Conservation (phyloP, 2,329 filamentous ascomycete species). For the Penicillium sp. region DNA sequence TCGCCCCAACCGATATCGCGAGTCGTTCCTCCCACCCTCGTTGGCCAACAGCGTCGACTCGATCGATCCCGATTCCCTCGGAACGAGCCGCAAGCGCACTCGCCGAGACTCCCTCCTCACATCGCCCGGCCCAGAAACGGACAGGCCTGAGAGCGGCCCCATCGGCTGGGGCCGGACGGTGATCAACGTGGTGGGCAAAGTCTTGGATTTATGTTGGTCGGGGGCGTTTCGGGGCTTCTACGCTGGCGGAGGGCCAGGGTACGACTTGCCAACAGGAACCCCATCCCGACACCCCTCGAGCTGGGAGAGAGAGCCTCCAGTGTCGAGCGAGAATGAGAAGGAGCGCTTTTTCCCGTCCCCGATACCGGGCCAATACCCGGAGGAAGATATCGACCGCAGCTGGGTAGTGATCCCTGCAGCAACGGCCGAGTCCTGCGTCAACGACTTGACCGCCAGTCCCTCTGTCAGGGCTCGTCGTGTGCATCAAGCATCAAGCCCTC, state of each 20-base stretch:
- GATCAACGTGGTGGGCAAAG: constrained; percentile 52
- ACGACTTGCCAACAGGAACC: constrained; percentile 47
- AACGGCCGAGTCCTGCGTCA: constrained; percentile 13
- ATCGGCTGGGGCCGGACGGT: constrained; percentile 39
- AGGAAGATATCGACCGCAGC: constrained; percentile 54
- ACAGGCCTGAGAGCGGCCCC: constrained; percentile 11
- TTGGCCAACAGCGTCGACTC: constrained; percentile 26
- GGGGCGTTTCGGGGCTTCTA: constrained; percentile 75
- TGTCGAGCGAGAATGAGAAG: constrained; percentile 16
- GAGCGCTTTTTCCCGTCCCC: constrained; percentile 37
- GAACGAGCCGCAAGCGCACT: constrained; percentile 28
- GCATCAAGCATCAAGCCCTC: constrained; percentile 18
- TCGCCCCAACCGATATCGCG: constrained; percentile 39
- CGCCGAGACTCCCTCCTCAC: constrained; percentile 27
- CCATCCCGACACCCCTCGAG: constrained; percentile 19
- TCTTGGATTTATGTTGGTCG: constrained; percentile 75
- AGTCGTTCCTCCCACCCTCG: constrained; percentile 21
- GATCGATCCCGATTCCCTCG: constrained; percentile 14
- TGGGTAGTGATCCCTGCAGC: constrained; percentile 60
- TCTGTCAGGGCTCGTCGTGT: constrained; percentile 16
- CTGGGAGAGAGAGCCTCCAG: constrained; percentile 24
- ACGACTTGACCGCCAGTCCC: constrained; percentile 11
- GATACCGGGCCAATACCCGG: constrained; percentile 51
- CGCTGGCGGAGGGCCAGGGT: constrained; percentile 72
- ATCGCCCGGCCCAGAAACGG: constrained; percentile 16